These are phyloP conservation scores for Metarhizium sp. DNA, from an alignment of 2,329 filamentous ascomycete species.

Conservation along the genomic window DNA sequence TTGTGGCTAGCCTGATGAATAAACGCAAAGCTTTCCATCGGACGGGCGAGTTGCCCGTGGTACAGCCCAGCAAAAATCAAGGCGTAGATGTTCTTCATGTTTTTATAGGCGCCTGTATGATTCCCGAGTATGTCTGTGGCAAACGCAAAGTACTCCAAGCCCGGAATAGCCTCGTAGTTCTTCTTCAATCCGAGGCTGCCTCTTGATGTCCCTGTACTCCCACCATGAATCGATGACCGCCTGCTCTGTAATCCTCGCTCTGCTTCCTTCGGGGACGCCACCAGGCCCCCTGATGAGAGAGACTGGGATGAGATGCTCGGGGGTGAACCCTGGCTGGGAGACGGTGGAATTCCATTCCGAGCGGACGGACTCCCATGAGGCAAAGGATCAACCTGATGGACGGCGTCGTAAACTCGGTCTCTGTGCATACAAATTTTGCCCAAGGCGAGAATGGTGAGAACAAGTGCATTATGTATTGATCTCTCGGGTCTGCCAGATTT, in stretches of 20 bases:
- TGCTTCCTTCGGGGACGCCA: conserved; percentile 41
- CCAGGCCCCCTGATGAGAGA: conserved; percentile 36
- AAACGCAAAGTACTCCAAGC: conserved; percentile 79
- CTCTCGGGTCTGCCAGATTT: conserved; percentile 46
- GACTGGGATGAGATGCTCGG: conserved; percentile 34
- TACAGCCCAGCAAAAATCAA: conserved; percentile 81
- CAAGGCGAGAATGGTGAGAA: conserved; percentile 74
- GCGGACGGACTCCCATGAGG: conserved; percentile 27
- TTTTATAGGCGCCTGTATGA: conserved; percentile 67
- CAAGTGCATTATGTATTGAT: conserved; percentile 70
- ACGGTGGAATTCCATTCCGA: conserved; percentile 42
- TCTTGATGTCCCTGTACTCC: conserved; percentile 12
- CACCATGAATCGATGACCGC: conserved; percentile 41
- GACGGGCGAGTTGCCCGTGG: conserved; percentile 76
- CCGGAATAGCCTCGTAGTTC: conserved; percentile 81
- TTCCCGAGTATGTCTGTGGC: conserved; percentile 81
- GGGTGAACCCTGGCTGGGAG: conserved; percentile 47
- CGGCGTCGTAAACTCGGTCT: conserved; percentile 47
- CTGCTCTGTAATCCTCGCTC: conserved; percentile 36
- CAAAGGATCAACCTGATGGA: conserved; percentile 26
- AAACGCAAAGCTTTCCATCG: conserved; percentile 70
- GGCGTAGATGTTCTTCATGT: conserved; percentile 76
- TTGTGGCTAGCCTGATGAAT: conserved; percentile 48
- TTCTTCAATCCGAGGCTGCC: conserved; percentile 25
- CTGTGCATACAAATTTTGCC: conserved; percentile 67